Evolutionary conservation across 2,329 filamentous ascomycete species (phyloP).

Genomic region (Alternaria arborescens): DNA sequence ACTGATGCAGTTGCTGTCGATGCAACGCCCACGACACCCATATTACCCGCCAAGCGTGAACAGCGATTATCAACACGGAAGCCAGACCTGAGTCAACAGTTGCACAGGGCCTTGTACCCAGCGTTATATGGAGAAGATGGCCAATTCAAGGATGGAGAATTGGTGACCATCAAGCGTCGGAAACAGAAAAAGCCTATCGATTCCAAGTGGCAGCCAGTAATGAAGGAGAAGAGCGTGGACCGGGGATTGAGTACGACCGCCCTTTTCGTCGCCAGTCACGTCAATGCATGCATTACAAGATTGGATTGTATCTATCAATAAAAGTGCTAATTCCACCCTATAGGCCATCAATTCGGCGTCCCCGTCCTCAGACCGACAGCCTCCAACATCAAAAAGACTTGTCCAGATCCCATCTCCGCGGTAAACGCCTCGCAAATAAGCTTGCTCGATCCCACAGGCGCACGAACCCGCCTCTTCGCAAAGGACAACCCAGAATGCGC

Average conservation of each 20-base stretch:
- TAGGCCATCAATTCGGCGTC: conserved; percentile 52
- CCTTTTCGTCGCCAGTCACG: not conserved
- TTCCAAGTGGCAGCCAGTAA: conserved; percentile 21
- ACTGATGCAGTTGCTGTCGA: conserved; percentile 27
- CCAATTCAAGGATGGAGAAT: not conserved
- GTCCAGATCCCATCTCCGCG: conserved; percentile 72
- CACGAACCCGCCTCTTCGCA: conserved; percentile 82
- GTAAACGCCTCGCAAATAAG: conserved; percentile 75
- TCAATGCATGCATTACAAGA: not conserved
- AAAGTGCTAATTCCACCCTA: conserved; percentile 11
- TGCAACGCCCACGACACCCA: conserved; percentile 8
- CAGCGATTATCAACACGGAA: conserved; percentile 12
- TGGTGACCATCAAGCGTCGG: conserved; percentile 2
- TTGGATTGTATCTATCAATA: not conserved
- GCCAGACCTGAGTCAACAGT: conserved; percentile 24
- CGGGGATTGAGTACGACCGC: conserved; percentile 19
- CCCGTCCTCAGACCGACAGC: conserved; percentile 61
- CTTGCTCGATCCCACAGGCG: conserved; percentile 83
- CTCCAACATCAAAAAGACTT: conserved; percentile 63
- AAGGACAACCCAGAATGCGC: conserved; percentile 79
- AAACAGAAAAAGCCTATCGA: conserved; percentile 19
- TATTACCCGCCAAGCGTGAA: conserved; percentile 12
- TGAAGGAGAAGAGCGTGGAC: conserved; percentile 23
- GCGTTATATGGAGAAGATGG: conserved; percentile 11
- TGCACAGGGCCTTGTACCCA: conserved; percentile 34